These are phyloP conservation scores for Claviceps sp. DNA, from an alignment of 2,329 filamentous ascomycete genomes.

Conservation along the genomic window DNA sequence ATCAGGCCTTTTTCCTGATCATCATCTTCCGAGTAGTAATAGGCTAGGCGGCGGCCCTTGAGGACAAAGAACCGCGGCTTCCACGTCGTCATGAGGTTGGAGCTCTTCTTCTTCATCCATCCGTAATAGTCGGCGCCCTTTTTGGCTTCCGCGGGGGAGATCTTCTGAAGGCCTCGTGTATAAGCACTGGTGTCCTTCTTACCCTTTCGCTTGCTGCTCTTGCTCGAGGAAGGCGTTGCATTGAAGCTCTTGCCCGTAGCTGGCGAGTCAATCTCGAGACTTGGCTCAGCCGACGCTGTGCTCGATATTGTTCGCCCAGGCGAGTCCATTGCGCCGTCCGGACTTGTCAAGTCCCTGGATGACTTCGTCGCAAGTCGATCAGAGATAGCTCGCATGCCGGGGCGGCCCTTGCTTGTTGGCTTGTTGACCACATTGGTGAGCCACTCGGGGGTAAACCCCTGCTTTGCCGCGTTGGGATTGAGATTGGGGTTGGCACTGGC, in stretches of 20 bases:
- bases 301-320: constrained; percentile 67
- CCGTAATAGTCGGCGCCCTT: constrained; percentile 81
- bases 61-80: constrained; percentile 93
- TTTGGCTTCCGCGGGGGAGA: constrained; percentile 72
- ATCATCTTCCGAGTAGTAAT: constrained; percentile 92
- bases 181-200: constrained; percentile 97
- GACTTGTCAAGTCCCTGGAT: constrained; percentile 36
- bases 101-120: constrained; percentile 99
- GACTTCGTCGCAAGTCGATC: constrained; percentile 53
- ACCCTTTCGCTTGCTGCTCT: constrained; percentile 50
- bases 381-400: constrained; percentile 74
- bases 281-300: constrained; percentile 50
- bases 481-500: constrained; percentile 14
- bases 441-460: constrained; percentile 41
- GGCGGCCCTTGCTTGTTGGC: constrained; percentile 34
- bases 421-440: constrained; percentile 37
- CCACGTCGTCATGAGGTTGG: constrained; percentile 93
- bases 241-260: constrained; percentile 46
- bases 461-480: constrained; percentile 18
- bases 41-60: constrained; percentile 78
- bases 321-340: constrained; percentile 44
- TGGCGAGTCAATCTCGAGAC: constrained; percentile 68
- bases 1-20: constrained; percentile 90
- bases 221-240: constrained; percentile 32
- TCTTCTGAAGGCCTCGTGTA: constrained; percentile 70